A percentile compares a stretch with the other conserved stretches of the same genome.
These are phyloP conservation scores for Yarrowia sp. DNA, from an alignment of 805 yeast species.

Conservation along the genomic window DNA sequence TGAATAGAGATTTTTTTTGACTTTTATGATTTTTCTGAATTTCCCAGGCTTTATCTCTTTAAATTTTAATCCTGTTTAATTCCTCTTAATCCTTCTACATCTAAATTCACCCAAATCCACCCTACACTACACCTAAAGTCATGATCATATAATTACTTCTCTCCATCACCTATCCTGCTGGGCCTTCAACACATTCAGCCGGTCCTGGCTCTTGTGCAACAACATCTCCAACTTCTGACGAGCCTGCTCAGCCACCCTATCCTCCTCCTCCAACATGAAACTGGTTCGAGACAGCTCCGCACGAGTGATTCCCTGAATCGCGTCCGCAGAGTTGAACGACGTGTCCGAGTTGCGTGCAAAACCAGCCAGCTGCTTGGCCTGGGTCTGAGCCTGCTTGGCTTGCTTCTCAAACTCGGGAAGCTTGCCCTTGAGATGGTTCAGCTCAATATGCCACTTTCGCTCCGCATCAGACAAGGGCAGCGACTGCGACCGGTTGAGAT, in stretches of 20 bases:
- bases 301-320: not conserved
- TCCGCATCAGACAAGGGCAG: conserved; percentile 43
- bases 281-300: not conserved
- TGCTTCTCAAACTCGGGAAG: conserved; percentile 3
- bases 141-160: too few species aligned
- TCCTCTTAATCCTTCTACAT: too few species aligned
- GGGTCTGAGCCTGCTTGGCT: conserved; percentile 29
- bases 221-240: not conserved
- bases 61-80: too few species aligned
- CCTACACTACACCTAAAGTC: too few species aligned
- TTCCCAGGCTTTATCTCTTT: too few species aligned
- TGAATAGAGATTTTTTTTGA: too few species aligned
- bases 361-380: not conserved
- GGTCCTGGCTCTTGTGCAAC: not conserved
- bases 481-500: conserved; percentile 32
- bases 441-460: conserved; percentile 46
- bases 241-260: not conserved
- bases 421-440: conserved; percentile 37
- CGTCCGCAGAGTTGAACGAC: not conserved
- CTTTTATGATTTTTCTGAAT: too few species aligned
- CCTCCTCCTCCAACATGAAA: conserved; percentile 14
- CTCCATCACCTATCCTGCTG: not conserved
- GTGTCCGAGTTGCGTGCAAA: not conserved
- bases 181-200: not conserved
- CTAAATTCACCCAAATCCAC: too few species aligned